phyloP scores from a whole-genome alignment of 2,329 filamentous ascomycete genomes.

The Acarospora socialis region DNA sequence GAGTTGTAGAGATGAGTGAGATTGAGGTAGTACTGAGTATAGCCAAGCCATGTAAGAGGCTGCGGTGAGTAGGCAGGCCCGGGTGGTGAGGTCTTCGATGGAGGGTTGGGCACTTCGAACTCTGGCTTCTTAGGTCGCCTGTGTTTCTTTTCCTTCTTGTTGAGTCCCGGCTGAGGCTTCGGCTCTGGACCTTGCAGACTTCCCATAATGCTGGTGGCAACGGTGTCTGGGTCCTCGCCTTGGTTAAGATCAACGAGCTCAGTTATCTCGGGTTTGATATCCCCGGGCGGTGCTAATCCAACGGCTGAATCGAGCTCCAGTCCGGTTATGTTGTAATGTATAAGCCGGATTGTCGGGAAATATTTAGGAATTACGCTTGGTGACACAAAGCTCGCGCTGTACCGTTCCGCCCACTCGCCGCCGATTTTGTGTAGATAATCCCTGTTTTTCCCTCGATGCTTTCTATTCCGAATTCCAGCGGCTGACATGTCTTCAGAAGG shows the following conservation, averaged over 20 bases:
- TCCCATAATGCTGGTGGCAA: background rate
- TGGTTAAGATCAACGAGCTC: background rate
- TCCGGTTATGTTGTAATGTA: constrained; percentile 83
- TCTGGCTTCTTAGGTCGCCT: constrained; percentile 45
- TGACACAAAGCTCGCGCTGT: constrained; percentile 63
- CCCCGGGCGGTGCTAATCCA: too few relatives aligned
- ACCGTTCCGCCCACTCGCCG: constrained; percentile 72
- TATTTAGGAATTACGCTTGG: constrained; percentile 89
- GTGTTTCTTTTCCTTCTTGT: constrained; percentile 31
- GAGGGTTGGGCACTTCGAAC: constrained; percentile 53
- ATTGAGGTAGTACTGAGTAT: constrained; percentile 87
- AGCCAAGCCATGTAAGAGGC: constrained; percentile 61
- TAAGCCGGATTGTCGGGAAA: constrained; percentile 76
- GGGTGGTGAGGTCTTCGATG: constrained; percentile 56
- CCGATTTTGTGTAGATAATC: constrained; percentile 55
- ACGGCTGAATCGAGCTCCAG: too few relatives aligned
- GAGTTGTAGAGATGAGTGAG: constrained; percentile 79
- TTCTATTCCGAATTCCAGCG: constrained; percentile 38
- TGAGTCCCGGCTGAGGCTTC: too few relatives aligned
- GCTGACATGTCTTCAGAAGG: constrained; percentile 20
- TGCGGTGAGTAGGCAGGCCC: constrained; percentile 87
- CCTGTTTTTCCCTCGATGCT: constrained; percentile 30
- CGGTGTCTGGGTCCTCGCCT: constrained; percentile 4
- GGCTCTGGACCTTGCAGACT: background rate
- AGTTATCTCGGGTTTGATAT: constrained; percentile 26